Base-by-base conservation (phyloP, 2,329 filamentous ascomycete species). In the Pseudogymnoascus sp. region DNA sequence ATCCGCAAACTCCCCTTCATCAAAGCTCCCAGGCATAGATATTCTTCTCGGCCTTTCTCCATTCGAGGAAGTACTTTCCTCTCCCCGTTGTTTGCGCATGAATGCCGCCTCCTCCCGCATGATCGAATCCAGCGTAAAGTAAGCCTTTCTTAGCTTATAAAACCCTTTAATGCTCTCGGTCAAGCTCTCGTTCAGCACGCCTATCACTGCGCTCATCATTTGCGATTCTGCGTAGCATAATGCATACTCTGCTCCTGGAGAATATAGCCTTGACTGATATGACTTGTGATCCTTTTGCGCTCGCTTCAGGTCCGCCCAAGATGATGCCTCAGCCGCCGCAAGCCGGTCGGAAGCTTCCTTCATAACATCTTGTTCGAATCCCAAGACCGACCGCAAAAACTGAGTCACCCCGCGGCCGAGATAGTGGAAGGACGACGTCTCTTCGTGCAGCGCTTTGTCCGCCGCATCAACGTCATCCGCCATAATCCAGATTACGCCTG, bases 311-410 rank as follows among this genome's bases (percentile, higher is more conserved):
- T 96, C 90, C 61, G 86, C 83, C 78, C 86, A 88, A 3, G 93
- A 89, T 62, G 84, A 82, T 31, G 83, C 85, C 77, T 97, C 93
- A 64, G 91, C 91, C 50, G 89, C 85, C 61, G 82, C 82, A 26
- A 99, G 81, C 60, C 85, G 83, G 26, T 85, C 82, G 13, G 86
- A 85, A 21, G 95, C 91, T 78, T 96, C 87, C 64, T 85, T 86
- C 88, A 97, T 95, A 68, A 96, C 82, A 3, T 95, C 87, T 75
- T 96, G 93, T 76, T 97, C 95, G 70, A 96, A 95, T 1, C 93
- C 93, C 1, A 97, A 78, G 2, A 95, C 88, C 17, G 93, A 92
- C 69, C 87, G 83, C 76, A 97, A 87, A 74, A 97, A 97, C 50
- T 85, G 86, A 19, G 92, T 87, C 35, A 96, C 87, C 62, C 91